These are phyloP conservation scores for Clitocybe nebularis DNA, from an alignment of 1,284 basidiomycete species.

Conservation along the genomic window DNA sequence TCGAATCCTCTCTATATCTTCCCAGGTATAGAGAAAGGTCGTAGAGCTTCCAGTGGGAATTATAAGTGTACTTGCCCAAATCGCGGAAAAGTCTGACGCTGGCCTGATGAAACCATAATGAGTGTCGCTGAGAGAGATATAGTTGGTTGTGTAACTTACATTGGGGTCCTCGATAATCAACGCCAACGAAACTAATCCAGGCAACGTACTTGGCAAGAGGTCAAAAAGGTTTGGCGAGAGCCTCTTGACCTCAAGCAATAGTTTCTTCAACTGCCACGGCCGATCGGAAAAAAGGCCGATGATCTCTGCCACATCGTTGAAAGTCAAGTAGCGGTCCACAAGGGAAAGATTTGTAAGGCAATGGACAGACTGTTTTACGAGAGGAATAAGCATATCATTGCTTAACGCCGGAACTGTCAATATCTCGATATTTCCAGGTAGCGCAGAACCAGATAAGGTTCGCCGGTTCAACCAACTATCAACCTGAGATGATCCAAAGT, in stretches of 20 bases:
- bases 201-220: not conserved
- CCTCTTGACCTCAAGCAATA: not conserved
- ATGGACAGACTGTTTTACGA: not conserved
- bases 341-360: not conserved
- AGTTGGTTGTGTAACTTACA: not conserved
- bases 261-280: not conserved
- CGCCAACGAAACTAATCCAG: not conserved
- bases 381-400: not conserved
- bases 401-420: not conserved
- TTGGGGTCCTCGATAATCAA: not conserved
- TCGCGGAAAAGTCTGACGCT: not conserved
- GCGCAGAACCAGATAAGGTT: no score
- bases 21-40: not conserved
- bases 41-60: not conserved
- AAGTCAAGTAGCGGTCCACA: not conserved
- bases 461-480: no score
- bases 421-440: conserved; percentile 5
- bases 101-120: not conserved
- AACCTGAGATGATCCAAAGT: no score
- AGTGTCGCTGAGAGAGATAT: not conserved
- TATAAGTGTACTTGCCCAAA: not conserved
- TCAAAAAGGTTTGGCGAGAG: not conserved
- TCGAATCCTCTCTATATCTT: not conserved
- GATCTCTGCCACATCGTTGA: not conserved
- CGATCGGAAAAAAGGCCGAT: not conserved